Conservation (phyloP, 768 basidiomycete species). For the Lyophyllum decastes region DNA sequence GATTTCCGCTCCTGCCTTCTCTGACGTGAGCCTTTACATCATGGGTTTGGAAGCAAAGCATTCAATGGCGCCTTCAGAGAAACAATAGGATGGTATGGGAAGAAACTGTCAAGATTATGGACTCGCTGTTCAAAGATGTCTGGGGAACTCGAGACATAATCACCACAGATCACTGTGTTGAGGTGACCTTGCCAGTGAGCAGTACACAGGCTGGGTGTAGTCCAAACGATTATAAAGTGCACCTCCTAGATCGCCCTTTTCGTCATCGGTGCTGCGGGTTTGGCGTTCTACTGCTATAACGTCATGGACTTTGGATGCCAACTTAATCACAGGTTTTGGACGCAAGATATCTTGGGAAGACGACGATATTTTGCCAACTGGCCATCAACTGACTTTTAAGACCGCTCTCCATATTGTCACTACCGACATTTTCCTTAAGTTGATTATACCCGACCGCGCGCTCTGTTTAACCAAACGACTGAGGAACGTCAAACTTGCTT, state of each 20-base stretch:
- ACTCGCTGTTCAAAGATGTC: constrained; percentile 44
- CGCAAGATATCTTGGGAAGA: constrained; percentile 50
- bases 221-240: constrained; percentile 10
- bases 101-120: constrained; percentile 41
- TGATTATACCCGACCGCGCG: constrained; percentile 41
- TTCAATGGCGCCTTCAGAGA: constrained; percentile 25
- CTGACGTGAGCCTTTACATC: constrained; percentile 41
- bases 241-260: constrained; percentile 50
- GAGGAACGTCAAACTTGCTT: constrained; percentile 34
- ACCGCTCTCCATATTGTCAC: constrained; percentile 47
- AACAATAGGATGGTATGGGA: constrained; percentile 54
- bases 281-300: neutral
- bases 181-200: constrained; percentile 55
- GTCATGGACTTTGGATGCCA: neutral
- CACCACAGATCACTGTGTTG: constrained; percentile 44
- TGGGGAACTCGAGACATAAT: constrained; percentile 47
- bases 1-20: constrained; percentile 65
- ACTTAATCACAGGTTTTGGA: constrained; percentile 45
- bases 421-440: constrained; percentile 34
- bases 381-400: constrained; percentile 51
- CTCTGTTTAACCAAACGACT: constrained; percentile 35
- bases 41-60: too few relatives aligned
- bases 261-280: constrained; percentile 56
- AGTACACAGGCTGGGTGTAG: neutral
- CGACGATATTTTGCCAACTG: constrained; percentile 34